Evolutionary conservation across 2,329 filamentous ascomycete genomes (phyloP), one percentile per base, ranked within the genome.

Genomic region (Dactylellina cionopaga): DNA sequence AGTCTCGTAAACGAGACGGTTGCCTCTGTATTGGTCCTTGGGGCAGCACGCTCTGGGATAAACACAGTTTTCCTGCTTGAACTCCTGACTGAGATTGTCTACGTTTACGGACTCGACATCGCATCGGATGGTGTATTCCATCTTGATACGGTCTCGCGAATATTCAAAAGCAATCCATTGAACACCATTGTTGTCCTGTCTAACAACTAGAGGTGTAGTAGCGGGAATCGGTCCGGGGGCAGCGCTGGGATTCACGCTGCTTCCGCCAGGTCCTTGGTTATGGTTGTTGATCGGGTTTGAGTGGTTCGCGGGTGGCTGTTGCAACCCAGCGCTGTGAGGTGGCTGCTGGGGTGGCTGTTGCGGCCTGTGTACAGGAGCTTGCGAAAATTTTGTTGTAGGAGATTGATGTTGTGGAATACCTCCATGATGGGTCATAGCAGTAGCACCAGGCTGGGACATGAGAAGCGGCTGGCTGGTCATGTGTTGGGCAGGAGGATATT

Each of bases 41-140:
- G 88, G 87, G 81, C 92, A 96, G 84, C 93, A 97, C 2, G 95
- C 95, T 71, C 95, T 88, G 2, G 95, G 95, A 79, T 98, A 99
- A 11, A 99, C 95, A 80, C 95, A 98, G 82, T 99, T 99, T 80
- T 97, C 94, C 6, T 92, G 92, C 84, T 96, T 98, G 86, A 98
- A 98, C 75, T 98, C 94, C 75, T 87, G 84, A 44, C 87, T 87
- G 15, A 99, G 85, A 74, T 89, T 89, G 63, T 97, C 92, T 44
- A 94, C 92, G 79, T 93, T 92, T 74, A 99, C 92, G 0, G 93
- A 97, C 82, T 98, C 95, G 17, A 98, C 95, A 77, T 98, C 95
- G 80, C 95, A 98, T 56, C 95, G 90, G 78, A 99, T 99, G 0
- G 93, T 97, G 82, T 99, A 71, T 22, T 71, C 66, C 69, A 73